phyloP scores from a whole-genome alignment of 2,329 filamentous ascomycete species.

The Cercospora sp. region DNA sequence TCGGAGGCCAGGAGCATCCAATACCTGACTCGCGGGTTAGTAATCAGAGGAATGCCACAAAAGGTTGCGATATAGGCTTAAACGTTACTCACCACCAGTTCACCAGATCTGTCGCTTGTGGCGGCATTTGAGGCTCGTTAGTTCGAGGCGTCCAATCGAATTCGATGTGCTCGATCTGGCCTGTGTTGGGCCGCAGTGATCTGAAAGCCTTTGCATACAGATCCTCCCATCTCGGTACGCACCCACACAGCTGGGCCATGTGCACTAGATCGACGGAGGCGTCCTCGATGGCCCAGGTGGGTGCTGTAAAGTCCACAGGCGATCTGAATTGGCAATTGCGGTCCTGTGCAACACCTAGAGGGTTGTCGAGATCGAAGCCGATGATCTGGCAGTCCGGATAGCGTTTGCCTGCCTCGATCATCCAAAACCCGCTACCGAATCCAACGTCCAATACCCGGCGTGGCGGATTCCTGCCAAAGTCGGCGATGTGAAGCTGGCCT shows the following conservation, averaged over 20 bases:
- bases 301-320: constrained; percentile 72
- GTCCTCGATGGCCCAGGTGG: constrained; percentile 67
- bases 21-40: neutral
- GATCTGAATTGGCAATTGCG: constrained; percentile 25
- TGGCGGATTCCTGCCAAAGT: constrained; percentile 40
- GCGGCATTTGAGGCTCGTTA: constrained; percentile 53
- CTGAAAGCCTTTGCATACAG: constrained; percentile 68
- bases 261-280: constrained; percentile 81
- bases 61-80: neutral
- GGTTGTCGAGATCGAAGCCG: constrained; percentile 32
- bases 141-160: constrained; percentile 78
- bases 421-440: constrained; percentile 89
- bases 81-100: constrained; percentile 60
- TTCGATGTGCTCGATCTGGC: constrained; percentile 83
- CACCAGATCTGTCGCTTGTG: constrained; percentile 56
- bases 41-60: neutral
- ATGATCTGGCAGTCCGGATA: constrained; percentile 33
- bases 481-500: constrained; percentile 32
- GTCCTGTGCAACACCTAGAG: constrained; percentile 13
- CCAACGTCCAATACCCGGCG: constrained; percentile 66
- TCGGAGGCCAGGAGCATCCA: constrained; percentile 62
- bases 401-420: constrained; percentile 78
- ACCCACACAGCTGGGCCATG: constrained; percentile 75
- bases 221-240: constrained; percentile 71
- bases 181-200: constrained; percentile 73